Conservation (phyloP, 495 filamentous ascomycete species). For the Aspergillus cristatus region DNA sequence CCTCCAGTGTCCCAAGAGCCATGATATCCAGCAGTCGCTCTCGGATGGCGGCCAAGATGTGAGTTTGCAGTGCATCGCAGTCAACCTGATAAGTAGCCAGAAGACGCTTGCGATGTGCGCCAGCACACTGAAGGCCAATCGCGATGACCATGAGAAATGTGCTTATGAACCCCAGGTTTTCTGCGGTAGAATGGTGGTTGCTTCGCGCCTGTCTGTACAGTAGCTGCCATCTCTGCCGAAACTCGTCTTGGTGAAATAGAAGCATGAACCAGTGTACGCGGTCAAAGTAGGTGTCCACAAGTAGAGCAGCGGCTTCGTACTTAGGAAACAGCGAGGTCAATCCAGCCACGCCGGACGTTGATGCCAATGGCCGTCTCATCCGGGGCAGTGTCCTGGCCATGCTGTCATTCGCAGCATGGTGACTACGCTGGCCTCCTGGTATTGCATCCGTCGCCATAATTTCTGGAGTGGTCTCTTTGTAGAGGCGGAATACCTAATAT, state of each 20-base stretch:
- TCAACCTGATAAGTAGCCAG: slow-evolving; percentile 5
- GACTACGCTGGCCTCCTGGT: slow-evolving; percentile 13
- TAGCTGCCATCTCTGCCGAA: slow-evolving; percentile 18
- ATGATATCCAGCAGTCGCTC: slow-evolving; percentile 17
- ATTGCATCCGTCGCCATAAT: slow-evolving; percentile 12
- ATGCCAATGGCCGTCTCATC: not conserved
- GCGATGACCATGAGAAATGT: slow-evolving; percentile 22
- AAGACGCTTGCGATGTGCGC: slow-evolving; percentile 5
- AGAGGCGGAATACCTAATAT: slow-evolving; percentile 16
- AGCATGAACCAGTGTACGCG: slow-evolving; percentile 31
- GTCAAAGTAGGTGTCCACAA: slow-evolving; percentile 30
- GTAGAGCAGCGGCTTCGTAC: slow-evolving; percentile 13
- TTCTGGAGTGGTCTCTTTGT: slow-evolving; percentile 10
- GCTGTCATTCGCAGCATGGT: no score
- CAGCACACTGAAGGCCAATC: slow-evolving; percentile 21
- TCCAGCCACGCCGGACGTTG: slow-evolving; percentile 4
- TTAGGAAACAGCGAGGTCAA: slow-evolving; percentile 11
- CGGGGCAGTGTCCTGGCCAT: not conserved
- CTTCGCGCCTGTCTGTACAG: slow-evolving; percentile 8
- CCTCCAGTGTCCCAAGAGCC: slow-evolving; percentile 16
- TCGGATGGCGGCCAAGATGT: slow-evolving; percentile 9
- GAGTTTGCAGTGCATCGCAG: slow-evolving; percentile 13
- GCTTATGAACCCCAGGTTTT: slow-evolving; percentile 14
- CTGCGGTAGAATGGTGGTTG: not conserved
- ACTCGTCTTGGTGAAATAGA: slow-evolving; percentile 29